Evolutionary conservation across 1,284 basidiomycete genomes (phyloP).

Genomic region (Heliocybe sulcata): DNA sequence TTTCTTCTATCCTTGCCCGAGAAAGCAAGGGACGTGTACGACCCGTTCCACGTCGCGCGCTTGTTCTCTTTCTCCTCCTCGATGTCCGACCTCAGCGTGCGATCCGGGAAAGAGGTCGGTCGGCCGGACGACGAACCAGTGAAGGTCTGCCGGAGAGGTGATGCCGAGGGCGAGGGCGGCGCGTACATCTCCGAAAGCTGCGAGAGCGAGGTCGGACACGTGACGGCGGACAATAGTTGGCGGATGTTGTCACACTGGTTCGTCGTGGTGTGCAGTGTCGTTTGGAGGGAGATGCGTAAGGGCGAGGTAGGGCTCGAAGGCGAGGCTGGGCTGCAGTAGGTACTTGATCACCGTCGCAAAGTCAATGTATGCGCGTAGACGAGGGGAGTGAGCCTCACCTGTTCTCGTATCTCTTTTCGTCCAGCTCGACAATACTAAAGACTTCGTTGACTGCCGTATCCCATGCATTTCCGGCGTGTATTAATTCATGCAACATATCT

Average conservation of each 20-base stretch:
- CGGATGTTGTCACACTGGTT: constrained; percentile 75
- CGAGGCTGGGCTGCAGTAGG: constrained; percentile 30
- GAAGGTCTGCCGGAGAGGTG: constrained; percentile 18
- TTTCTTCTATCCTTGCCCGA: constrained; percentile 35
- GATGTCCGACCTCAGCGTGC: neutral
- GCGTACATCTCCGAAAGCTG: constrained; percentile 82
- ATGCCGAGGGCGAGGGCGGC: constrained; percentile 54
- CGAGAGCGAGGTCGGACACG: constrained; percentile 56
- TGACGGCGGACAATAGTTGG: constrained; percentile 66
- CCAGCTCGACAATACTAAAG: constrained; percentile 53
- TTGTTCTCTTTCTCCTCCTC: constrained; percentile 28
- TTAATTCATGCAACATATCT: constrained; percentile 54
- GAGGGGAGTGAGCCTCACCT: constrained; percentile 8
- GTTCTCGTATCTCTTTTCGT: constrained; percentile 49
- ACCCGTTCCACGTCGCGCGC: constrained; percentile 69
- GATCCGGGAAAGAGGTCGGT: constrained; percentile 33
- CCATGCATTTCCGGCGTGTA: constrained; percentile 61
- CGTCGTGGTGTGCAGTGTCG: constrained; percentile 65
- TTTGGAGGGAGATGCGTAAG: constrained; percentile 61
- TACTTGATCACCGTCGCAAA: constrained; percentile 14
- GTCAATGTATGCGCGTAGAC: neutral
- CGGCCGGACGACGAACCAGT: constrained; percentile 13
- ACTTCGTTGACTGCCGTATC: constrained; percentile 64
- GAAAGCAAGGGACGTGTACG: constrained; percentile 41
- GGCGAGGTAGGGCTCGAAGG: constrained; percentile 46